Evolutionary conservation across 768 basidiomycete genomes (phyloP).

Genomic region (Omphalotus guepiniiformis): DNA sequence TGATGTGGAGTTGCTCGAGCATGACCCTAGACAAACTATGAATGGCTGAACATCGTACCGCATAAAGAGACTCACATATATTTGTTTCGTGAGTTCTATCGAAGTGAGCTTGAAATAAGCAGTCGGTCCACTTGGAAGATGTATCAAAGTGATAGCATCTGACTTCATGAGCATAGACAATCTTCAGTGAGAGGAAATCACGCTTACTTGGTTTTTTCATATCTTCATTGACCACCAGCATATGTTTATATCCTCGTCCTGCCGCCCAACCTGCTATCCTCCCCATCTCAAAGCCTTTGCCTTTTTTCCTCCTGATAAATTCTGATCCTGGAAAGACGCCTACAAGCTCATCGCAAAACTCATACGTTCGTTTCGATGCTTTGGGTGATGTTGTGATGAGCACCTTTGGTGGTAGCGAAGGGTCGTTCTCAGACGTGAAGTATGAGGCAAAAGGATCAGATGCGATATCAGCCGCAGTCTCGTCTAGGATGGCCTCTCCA

Average conservation of each 20-base stretch:
- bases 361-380: constrained; percentile 84
- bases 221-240: constrained; percentile 94
- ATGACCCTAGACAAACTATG: constrained; percentile 60
- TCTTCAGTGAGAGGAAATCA: background rate
- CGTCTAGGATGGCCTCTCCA: constrained; percentile 40
- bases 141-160: constrained; percentile 92
- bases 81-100: constrained; percentile 79
- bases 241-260: constrained; percentile 79
- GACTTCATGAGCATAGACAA: constrained; percentile 6
- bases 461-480: constrained; percentile 63
- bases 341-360: constrained; percentile 89
- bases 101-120: constrained; percentile 95
- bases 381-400: constrained; percentile 88
- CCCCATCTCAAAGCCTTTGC: constrained; percentile 88
- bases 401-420: constrained; percentile 76
- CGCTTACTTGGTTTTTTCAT: constrained; percentile 87
- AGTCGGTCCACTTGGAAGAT: constrained; percentile 89
- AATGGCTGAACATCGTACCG: background rate
- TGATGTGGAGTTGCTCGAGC: constrained; percentile 89
- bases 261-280: constrained; percentile 92
- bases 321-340: constrained; percentile 91
- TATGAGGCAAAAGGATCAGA: constrained; percentile 77
- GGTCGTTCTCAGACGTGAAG: constrained; percentile 64
- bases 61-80: constrained; percentile 54
- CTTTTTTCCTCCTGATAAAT: constrained; percentile 81